Conservation (phyloP, 2,329 filamentous ascomycete genomes). For the Fusarium sp. region DNA sequence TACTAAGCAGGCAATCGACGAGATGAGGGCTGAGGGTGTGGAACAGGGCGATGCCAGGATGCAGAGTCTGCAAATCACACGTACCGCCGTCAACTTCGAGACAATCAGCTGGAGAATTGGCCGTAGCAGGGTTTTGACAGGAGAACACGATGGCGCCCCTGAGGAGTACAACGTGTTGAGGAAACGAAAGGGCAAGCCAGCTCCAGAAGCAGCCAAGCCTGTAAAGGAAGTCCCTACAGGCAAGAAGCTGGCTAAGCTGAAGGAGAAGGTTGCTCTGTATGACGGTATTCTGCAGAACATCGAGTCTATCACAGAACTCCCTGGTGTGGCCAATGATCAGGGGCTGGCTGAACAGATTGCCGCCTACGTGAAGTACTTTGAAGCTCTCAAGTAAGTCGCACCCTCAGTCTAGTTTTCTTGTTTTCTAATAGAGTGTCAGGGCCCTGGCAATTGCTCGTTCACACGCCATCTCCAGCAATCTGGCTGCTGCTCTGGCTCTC, state of each 20-base stretch:
- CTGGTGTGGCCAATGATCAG: constrained; percentile 86
- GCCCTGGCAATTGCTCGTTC: constrained; percentile 87
- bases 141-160: constrained; percentile 78
- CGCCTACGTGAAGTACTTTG: constrained; percentile 82
- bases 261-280: constrained; percentile 88
- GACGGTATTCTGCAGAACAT: constrained; percentile 91
- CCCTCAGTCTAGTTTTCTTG: not conserved
- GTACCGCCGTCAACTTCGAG: constrained; percentile 92
- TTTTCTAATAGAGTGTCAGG: constrained; percentile 52
- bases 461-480: constrained; percentile 75
- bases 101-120: constrained; percentile 95
- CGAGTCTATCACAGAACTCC: constrained; percentile 86
- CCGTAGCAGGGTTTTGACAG: constrained; percentile 87
- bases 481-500: constrained; percentile 84
- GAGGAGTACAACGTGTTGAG: constrained; percentile 58
- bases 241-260: constrained; percentile 79
- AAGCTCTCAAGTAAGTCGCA: constrained; percentile 77
- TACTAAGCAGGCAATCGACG: constrained; percentile 91
- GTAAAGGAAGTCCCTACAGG: constrained; percentile 72
- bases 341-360: constrained; percentile 80
- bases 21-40: constrained; percentile 83
- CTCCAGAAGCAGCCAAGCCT: constrained; percentile 52
- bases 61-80: constrained; percentile 91
- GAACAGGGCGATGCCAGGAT: constrained; percentile 84
- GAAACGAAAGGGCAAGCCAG: constrained; percentile 56